These are phyloP conservation scores for Lentinula edodes DNA, from an alignment of 768 basidiomycete genomes.

Conservation along the genomic window DNA sequence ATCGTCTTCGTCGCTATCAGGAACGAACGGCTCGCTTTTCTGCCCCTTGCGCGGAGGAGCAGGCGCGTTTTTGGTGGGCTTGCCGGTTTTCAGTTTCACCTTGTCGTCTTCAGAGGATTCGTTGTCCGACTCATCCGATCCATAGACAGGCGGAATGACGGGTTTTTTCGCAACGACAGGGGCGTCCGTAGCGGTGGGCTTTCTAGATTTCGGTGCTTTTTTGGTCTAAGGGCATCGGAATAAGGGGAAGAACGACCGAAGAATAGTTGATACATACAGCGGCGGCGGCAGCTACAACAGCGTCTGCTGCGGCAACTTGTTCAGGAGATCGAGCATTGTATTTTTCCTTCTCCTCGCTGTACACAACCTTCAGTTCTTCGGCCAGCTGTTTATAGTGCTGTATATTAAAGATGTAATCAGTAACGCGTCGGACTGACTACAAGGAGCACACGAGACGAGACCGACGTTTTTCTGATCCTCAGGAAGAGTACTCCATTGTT, in stretches of 20 bases:
- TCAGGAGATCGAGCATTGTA: slow-evolving; percentile 3
- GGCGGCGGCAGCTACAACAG: slow-evolving; percentile 3
- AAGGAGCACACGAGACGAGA: background rate
- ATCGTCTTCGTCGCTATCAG: background rate
- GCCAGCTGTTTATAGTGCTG: slow-evolving; percentile 35
- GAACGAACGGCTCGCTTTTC: background rate
- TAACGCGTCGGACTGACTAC: background rate
- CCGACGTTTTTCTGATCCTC: slow-evolving; percentile 51
- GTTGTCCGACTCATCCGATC: slow-evolving; percentile 7
- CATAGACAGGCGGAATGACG: background rate
- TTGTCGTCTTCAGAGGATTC: slow-evolving; percentile 6
- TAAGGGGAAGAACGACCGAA: background rate
- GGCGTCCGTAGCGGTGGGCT: background rate
- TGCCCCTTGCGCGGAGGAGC: background rate
- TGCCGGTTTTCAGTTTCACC: background rate
- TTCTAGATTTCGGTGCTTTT: background rate
- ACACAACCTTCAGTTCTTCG: slow-evolving; percentile 34
- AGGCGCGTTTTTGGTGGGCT: background rate
- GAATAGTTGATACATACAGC: background rate
- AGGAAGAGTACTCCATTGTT: slow-evolving; percentile 47
- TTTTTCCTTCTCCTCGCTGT: slow-evolving; percentile 24
- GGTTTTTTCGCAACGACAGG: background rate
- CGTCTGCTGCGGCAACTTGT: slow-evolving; percentile 5
- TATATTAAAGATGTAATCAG: background rate
- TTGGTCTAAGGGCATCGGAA: background rate